phyloP scores from a whole-genome alignment of 73 alveolate genomes.

The Halteria grandinella region DNA sequence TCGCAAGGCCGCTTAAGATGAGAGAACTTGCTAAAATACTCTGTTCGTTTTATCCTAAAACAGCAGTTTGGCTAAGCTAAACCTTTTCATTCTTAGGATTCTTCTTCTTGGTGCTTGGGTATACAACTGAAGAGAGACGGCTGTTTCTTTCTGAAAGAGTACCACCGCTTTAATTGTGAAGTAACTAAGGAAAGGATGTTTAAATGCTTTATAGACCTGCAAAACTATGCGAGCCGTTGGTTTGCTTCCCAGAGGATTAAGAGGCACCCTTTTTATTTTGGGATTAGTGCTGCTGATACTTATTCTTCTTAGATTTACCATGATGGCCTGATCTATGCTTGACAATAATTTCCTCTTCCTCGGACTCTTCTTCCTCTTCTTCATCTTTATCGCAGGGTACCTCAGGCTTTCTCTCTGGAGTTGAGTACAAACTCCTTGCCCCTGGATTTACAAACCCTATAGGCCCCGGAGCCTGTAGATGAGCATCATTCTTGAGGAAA shows the following conservation, averaged over 20 bases:
- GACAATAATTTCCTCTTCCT: not conserved
- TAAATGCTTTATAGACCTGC: too few relatives aligned
- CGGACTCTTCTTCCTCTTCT: not conserved
- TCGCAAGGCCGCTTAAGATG: not conserved
- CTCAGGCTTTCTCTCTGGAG: slow-evolving; percentile 47
- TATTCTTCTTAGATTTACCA: not conserved
- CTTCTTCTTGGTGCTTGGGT: slow-evolving; percentile 45
- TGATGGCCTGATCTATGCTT: not conserved
- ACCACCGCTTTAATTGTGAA: too few relatives aligned
- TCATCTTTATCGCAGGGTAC: slow-evolving; percentile 11
- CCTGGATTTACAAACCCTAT: not conserved
- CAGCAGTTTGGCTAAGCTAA: not conserved
- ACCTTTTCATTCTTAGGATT: slow-evolving; percentile 20
- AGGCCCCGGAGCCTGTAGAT: not conserved
- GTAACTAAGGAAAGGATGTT: too few relatives aligned
- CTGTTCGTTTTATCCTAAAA: not conserved
- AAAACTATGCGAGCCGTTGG: too few relatives aligned
- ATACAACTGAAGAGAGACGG: slow-evolving; percentile 36
- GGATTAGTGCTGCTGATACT: not conserved
- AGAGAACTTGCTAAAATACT: not conserved
- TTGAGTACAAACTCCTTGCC: slow-evolving; percentile 39
- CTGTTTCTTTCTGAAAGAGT: slow-evolving; percentile 36
- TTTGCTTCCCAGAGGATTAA: too few relatives aligned
- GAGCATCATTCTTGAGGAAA: slow-evolving; percentile 34
- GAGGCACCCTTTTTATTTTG: slow-evolving; percentile 5